Conservation (phyloP, 495 filamentous ascomycete genomes). For the Mycothermus thermophilus region DNA sequence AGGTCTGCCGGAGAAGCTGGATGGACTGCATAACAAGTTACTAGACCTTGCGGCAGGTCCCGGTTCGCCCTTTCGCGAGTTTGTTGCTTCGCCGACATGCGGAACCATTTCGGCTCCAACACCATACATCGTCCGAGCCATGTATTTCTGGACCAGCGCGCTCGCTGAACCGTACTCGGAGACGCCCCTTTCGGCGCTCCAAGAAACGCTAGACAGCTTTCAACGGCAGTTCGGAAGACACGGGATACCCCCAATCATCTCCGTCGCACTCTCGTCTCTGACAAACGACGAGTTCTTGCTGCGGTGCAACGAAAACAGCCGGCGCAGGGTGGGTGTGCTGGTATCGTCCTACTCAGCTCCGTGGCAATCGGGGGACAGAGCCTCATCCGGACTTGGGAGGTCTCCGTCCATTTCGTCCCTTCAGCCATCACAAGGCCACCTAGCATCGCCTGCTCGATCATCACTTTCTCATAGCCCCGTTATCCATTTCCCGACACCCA, state of each 20-base stretch:
- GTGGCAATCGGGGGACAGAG: background rate
- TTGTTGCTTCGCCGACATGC: constrained; percentile 1
- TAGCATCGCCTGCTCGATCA: too few relatives aligned
- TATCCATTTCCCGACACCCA: background rate
- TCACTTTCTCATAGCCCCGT: background rate
- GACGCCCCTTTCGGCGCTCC: constrained; percentile 1
- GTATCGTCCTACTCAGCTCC: constrained; percentile 1
- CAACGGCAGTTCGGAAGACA: constrained; percentile 8
- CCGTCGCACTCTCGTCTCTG: constrained; percentile 7
- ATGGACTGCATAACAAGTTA: too few relatives aligned
- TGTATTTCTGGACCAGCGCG: constrained; percentile 12
- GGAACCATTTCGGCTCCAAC: constrained; percentile 12
- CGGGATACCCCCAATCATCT: constrained; percentile 11
- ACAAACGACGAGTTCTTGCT: constrained; percentile 1
- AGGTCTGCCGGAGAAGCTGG: too few relatives aligned
- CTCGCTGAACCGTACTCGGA: constrained; percentile 5
- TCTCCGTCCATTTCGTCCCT: background rate
- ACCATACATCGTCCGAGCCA: constrained; percentile 10
- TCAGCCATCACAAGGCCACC: background rate
- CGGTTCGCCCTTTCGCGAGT: constrained; percentile 8
- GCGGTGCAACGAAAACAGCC: background rate
- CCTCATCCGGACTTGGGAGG: background rate
- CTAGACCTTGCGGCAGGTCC: constrained; percentile 8
- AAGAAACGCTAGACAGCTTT: constrained; percentile 13
- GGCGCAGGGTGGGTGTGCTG: background rate